phyloP scores from a whole-genome alignment of 768 basidiomycete genomes.

The Pisolithus marmoratus region DNA sequence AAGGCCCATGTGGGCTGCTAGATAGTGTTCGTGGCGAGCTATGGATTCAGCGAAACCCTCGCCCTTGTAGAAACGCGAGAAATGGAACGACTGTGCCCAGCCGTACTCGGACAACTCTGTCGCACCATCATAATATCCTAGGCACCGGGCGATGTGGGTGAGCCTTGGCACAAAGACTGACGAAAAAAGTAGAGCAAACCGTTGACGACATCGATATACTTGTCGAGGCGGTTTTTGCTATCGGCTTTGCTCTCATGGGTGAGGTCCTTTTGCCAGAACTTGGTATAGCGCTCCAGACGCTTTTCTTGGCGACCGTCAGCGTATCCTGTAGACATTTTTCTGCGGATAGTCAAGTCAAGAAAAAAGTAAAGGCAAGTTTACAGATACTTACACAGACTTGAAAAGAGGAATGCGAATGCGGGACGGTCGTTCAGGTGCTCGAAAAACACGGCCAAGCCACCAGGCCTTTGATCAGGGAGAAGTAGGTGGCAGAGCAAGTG shows the following conservation, averaged over 20 bases:
- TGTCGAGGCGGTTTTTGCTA: slow-evolving; percentile 67
- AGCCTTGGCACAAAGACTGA: neutral
- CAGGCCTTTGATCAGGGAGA: too few species aligned
- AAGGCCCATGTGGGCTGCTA: too few species aligned
- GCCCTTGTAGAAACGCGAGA: too few species aligned
- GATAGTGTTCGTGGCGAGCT: too few species aligned
- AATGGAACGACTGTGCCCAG: too few species aligned
- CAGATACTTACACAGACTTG: too few species aligned
- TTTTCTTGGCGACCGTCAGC: slow-evolving; percentile 55
- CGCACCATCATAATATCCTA: slow-evolving; percentile 95
- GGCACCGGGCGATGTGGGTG: neutral
- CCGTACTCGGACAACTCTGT: slow-evolving; percentile 96
- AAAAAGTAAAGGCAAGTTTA: too few species aligned
- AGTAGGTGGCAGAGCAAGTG: too few species aligned
- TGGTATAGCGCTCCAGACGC: slow-evolving; percentile 81
- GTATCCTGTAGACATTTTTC: slow-evolving; percentile 20
- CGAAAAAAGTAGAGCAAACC: slow-evolving; percentile 39
- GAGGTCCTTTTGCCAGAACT: slow-evolving; percentile 87
- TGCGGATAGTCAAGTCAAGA: neutral
- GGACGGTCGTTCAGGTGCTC: too few species aligned
- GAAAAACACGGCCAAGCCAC: too few species aligned
- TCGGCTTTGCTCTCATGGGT: slow-evolving; percentile 58
- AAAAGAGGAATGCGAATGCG: too few species aligned
- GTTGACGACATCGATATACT: slow-evolving; percentile 92
- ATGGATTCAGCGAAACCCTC: too few species aligned